These are phyloP conservation scores for Huntiella abstrusa DNA, from an alignment of 2,329 filamentous ascomycete species.

Conservation along the genomic window DNA sequence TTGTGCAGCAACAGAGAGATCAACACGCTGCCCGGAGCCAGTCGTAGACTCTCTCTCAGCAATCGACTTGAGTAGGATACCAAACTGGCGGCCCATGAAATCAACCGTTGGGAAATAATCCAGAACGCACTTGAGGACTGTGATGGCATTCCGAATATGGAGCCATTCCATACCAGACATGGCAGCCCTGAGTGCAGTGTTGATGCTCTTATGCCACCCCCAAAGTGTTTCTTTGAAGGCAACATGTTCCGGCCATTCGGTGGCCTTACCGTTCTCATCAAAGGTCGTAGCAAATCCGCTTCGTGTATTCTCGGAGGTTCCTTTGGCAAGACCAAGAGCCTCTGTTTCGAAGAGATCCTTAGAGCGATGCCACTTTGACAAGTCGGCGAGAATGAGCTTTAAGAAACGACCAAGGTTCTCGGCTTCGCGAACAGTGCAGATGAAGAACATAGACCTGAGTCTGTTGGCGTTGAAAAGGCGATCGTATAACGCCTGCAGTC, in stretches of 20 bases:
- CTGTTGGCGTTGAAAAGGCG: constrained; percentile 70
- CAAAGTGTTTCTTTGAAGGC: constrained; percentile 72
- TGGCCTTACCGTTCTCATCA: constrained; percentile 40
- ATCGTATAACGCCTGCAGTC: constrained; percentile 66
- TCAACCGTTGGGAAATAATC: constrained; percentile 77
- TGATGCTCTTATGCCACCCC: constrained; percentile 77
- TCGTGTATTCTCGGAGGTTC: constrained; percentile 32
- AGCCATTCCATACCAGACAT: constrained; percentile 79
- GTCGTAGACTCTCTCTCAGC: constrained; percentile 38
- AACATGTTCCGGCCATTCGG: constrained; percentile 60
- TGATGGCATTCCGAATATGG: constrained; percentile 93
- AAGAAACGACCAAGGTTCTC: constrained; percentile 88
- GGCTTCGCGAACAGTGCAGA: constrained; percentile 75
- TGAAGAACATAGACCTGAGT: constrained; percentile 66
- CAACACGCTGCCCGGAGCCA: constrained; percentile 41
- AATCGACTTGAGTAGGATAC: constrained; percentile 46
- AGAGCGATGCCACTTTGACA: constrained; percentile 69
- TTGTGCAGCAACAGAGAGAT: constrained; percentile 55
- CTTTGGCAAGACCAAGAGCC: constrained; percentile 32
- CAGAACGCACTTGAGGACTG: constrained; percentile 62
- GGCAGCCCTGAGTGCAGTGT: constrained; percentile 62
- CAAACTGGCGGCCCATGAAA: constrained; percentile 58
- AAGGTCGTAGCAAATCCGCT: constrained; percentile 64
- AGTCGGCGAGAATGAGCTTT: constrained; percentile 59
- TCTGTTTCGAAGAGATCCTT: constrained; percentile 60